phyloP scores from a whole-genome alignment of 179 eudicot genomes.

The Heliamphora pulchella region DNA sequence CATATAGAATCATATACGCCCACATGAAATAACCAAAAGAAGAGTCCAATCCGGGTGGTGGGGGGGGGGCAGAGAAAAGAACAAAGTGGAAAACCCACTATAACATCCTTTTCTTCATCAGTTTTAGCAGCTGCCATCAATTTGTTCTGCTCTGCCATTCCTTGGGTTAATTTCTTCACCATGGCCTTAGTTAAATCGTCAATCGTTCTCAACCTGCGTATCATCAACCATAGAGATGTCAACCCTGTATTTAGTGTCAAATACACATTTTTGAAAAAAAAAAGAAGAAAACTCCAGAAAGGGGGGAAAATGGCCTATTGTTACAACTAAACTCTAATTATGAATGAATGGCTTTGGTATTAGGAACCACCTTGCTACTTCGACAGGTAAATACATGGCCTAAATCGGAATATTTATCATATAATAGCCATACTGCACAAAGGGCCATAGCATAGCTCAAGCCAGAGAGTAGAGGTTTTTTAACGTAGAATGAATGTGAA shows the following conservation, averaged over 20 bases:
- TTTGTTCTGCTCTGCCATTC: constrained; percentile 80
- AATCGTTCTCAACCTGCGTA: constrained; percentile 58
- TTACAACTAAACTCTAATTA: not conserved
- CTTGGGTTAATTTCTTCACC: constrained; percentile 81
- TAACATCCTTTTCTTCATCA: constrained; percentile 66
- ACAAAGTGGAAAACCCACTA: constrained; percentile 45
- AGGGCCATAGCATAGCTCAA: too few relatives aligned
- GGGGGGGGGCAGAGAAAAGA: too few relatives aligned
- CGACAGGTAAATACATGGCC: not conserved
- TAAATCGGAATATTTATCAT: not conserved
- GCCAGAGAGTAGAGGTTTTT: too few relatives aligned
- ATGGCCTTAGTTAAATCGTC: constrained; percentile 81
- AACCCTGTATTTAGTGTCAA: too few relatives aligned
- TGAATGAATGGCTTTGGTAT: too few relatives aligned
- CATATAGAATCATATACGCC: too few relatives aligned
- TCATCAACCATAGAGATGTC: constrained; percentile 10
- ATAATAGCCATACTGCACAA: too few relatives aligned
- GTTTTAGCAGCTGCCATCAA: constrained; percentile 67
- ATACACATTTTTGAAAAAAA: too few relatives aligned
- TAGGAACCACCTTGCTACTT: not conserved
- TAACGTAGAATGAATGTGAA: too few relatives aligned
- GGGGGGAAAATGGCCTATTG: not conserved
- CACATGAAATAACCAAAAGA: too few relatives aligned
- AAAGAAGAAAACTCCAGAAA: too few relatives aligned
- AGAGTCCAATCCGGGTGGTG: too few relatives aligned